Conservation (phyloP, 768 basidiomycete species). For the Lyophyllum shimeji region DNA sequence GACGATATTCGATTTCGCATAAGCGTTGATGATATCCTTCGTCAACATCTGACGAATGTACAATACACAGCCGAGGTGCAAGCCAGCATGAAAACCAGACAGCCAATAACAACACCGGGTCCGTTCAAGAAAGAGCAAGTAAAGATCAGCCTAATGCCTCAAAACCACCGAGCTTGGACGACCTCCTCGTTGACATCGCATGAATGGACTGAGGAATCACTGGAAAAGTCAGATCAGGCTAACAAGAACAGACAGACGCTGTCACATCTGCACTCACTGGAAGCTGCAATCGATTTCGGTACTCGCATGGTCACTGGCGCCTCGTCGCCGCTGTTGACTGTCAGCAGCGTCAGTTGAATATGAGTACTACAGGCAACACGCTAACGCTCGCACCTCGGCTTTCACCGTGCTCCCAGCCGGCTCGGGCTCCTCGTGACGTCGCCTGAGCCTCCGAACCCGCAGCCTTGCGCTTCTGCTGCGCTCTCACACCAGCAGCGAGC, state of each 20-base stretch:
- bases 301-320: neutral
- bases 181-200: neutral
- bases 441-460: conserved; percentile 2
- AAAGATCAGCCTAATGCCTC: neutral
- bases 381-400: neutral
- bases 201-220: neutral
- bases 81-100: neutral
- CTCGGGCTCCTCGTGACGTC: conserved; percentile 15
- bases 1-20: too few species aligned
- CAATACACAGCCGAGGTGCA: too few species aligned
- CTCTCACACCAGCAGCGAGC: conserved; percentile 11
- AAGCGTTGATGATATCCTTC: too few species aligned
- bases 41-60: too few species aligned
- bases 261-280: neutral
- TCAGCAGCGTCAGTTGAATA: neutral
- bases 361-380: neutral
- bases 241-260: neutral
- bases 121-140: neutral
- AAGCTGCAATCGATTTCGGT: neutral
- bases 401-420: neutral
- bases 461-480: conserved; percentile 13
- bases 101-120: neutral
- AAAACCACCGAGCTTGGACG: neutral
- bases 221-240: neutral
- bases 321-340: neutral